A percentile compares a stretch with the other conserved stretches of the same genome.
Conservation (phyloP, 129 eudicot species). For the Flaveria trinervia region DNA sequence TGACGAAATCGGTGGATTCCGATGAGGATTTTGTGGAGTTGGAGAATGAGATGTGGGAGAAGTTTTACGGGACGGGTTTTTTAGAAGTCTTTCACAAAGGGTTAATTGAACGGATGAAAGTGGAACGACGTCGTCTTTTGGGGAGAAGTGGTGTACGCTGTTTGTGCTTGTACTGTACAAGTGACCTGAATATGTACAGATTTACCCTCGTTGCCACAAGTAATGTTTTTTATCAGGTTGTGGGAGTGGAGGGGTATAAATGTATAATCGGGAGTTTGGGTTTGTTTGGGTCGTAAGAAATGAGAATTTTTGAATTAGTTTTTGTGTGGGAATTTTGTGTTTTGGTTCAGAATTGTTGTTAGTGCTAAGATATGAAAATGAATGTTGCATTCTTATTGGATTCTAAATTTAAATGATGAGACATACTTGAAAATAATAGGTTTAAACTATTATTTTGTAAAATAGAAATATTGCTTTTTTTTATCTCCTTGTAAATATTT, state of each 20-base stretch:
- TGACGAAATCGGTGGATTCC: constrained; percentile 27
- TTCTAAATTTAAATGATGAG: no score
- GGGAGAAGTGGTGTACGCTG: background rate
- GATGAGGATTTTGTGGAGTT: constrained; percentile 58
- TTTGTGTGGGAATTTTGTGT: background rate
- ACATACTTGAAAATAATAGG: no score
- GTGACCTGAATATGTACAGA: constrained; percentile 18
- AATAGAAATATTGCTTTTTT: no score
- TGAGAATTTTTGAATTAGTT: background rate
- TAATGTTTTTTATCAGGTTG: constrained; percentile 11
- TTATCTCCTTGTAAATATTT: no score
- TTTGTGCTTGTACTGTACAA: constrained; percentile 36
- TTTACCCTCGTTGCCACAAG: constrained; percentile 28
- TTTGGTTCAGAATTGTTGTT: background rate
- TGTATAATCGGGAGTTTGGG: constrained; percentile 13
- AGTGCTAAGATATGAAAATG: no score
- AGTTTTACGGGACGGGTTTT: constrained; percentile 69
- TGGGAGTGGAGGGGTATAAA: constrained; percentile 1
- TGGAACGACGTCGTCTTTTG: background rate
- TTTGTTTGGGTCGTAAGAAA: constrained; percentile 23
- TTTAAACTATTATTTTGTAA: no score
- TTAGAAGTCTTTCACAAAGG: constrained; percentile 64
- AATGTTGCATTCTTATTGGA: no score
- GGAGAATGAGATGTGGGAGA: constrained; percentile 86
- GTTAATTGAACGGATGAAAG: constrained; percentile 23